These are phyloP conservation scores for Aphanomyces stellatus DNA, from an alignment of 352 stramenopile species.

Conservation along the genomic window DNA sequence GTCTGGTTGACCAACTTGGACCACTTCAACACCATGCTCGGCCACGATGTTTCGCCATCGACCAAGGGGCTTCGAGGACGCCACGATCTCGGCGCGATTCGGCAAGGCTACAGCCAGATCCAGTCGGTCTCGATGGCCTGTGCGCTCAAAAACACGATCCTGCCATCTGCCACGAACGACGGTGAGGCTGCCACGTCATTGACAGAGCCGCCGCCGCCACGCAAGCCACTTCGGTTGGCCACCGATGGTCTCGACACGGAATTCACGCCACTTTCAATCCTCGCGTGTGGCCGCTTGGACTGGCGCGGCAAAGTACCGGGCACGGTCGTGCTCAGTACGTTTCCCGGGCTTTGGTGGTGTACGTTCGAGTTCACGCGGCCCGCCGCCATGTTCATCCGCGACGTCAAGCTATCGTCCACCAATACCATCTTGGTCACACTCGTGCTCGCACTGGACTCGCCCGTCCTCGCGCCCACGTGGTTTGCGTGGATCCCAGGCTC, in stretches of 20 bases:
- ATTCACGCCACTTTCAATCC: constrained; percentile 35
- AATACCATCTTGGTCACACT: constrained; percentile 55
- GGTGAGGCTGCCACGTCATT: constrained; percentile 2
- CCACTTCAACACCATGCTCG: constrained; percentile 57
- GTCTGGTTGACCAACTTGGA: constrained; percentile 88
- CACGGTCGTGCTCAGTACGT: not conserved
- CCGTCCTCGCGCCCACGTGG: constrained; percentile 42
- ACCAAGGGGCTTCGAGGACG: constrained; percentile 28
- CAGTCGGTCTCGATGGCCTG: constrained; percentile 54
- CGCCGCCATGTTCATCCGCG: constrained; percentile 44
- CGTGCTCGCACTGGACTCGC: constrained; percentile 49
- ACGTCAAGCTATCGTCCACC: constrained; percentile 40
- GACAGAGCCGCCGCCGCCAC: not conserved
- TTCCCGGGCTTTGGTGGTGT: not conserved
- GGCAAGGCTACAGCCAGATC: constrained; percentile 64
- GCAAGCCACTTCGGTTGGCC: not conserved
- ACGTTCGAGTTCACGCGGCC: constrained; percentile 37
- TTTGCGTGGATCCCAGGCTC: constrained; percentile 62
- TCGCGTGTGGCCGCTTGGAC: constrained; percentile 35
- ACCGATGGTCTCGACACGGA: not conserved
- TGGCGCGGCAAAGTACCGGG: constrained; percentile 15
- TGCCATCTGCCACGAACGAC: constrained; percentile 13
- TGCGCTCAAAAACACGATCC: constrained; percentile 39
- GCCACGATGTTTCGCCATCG: not conserved
- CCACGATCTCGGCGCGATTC: constrained; percentile 49